These are phyloP conservation scores for Monosporascus sp. DNA, from an alignment of 2,329 filamentous ascomycete species.

Conservation along the genomic window DNA sequence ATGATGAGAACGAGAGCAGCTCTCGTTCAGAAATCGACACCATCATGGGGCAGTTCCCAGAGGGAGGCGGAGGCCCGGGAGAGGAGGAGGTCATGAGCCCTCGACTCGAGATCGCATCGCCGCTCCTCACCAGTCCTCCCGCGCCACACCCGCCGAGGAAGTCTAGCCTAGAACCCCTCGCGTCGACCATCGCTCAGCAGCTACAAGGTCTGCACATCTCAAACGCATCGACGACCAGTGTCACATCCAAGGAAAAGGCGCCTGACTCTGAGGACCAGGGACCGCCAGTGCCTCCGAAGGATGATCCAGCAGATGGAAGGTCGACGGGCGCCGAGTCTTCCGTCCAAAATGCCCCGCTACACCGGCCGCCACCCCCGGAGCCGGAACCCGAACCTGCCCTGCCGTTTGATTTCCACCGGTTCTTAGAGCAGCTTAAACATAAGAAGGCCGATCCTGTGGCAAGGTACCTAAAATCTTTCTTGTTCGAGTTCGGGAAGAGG, in stretches of 20 bases:
- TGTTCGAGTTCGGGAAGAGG: conserved; percentile 91
- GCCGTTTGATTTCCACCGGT: conserved; percentile 95
- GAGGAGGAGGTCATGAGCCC: conserved; percentile 90
- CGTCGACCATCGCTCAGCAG: conserved; percentile 44
- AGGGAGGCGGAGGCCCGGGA: conserved; percentile 64
- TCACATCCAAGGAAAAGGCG: conserved; percentile 32
- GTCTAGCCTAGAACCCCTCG: conserved; percentile 76
- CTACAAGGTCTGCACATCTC: conserved; percentile 39
- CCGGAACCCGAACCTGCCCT: conserved; percentile 75
- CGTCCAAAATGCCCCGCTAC: conserved; percentile 43
- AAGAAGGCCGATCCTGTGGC: conserved; percentile 97
- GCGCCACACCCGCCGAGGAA: conserved; percentile 73
- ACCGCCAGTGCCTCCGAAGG: conserved; percentile 57
- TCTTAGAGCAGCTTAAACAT: conserved; percentile 91
- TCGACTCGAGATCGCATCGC: conserved; percentile 74
- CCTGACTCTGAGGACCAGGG: conserved; percentile 38
- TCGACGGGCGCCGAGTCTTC: conserved; percentile 28
- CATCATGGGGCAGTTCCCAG: conserved; percentile 95
- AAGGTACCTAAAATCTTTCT: conserved; percentile 88
- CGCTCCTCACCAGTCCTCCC: conserved; percentile 60
- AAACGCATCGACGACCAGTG: conserved; percentile 32
- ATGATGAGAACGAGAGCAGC: conserved; percentile 61
- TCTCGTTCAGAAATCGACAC: conserved; percentile 86
- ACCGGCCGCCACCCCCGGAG: conserved; percentile 66
- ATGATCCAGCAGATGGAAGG: conserved; percentile 44